Conservation (phyloP, 225 moss, liverwort and hornwort genomes). For the Pleurozium schreberi region DNA sequence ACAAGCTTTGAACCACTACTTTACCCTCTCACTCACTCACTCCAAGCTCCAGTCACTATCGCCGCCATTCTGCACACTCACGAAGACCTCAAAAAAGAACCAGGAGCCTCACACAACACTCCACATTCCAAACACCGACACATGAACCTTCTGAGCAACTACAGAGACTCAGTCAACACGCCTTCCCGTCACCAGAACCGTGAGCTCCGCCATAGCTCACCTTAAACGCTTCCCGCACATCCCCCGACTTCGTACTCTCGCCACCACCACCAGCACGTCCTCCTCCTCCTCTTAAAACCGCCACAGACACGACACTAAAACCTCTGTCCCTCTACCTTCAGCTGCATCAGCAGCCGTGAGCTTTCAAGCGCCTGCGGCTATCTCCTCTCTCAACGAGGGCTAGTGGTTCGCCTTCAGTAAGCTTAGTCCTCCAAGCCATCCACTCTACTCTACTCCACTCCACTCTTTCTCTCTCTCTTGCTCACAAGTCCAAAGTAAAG, state of each 20-base stretch:
- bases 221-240: background rate
- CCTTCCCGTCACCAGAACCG: background rate
- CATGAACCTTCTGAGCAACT: background rate
- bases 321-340: background rate
- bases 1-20: background rate
- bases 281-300: background rate
- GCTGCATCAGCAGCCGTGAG: background rate
- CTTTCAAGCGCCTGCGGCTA: constrained; percentile 7
- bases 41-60: background rate
- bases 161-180: background rate
- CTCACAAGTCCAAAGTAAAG: too few species aligned
- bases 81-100: background rate
- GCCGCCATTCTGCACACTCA: background rate
- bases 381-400: constrained; percentile 1
- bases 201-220: background rate
- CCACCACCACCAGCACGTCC: background rate
- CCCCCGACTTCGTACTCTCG: background rate
- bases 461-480: background rate
- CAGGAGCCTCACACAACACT: background rate
- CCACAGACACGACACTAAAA: background rate
- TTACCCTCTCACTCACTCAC: background rate
- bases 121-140: background rate
- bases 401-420: background rate
- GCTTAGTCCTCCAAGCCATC: constrained; percentile 8
- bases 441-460: background rate